Conservation (phyloP, 2,329 filamentous ascomycete species). For the Penicillium nordicum region DNA sequence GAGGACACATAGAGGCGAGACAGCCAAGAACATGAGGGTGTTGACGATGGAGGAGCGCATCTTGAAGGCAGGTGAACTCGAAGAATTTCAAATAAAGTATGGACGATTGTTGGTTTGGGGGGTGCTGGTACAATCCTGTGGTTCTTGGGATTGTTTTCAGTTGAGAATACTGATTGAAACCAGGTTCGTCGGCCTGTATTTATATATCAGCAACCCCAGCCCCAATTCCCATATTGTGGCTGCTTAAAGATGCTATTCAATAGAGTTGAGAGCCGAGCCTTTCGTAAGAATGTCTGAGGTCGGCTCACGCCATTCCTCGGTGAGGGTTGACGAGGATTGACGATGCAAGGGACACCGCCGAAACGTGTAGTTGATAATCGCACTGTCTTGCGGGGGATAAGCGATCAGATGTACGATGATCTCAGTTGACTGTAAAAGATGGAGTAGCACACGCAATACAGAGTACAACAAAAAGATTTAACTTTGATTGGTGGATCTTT, state of each 20-base stretch:
- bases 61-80: background rate
- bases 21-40: constrained; percentile 20
- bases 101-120: background rate
- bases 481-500: constrained; percentile 3
- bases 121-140: background rate
- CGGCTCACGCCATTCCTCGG: background rate
- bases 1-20: constrained; percentile 20
- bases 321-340: constrained; percentile 6
- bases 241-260: background rate
- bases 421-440: constrained; percentile 3
- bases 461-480: background rate
- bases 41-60: constrained; percentile 23
- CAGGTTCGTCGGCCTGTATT: constrained; percentile 12
- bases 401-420: constrained; percentile 14
- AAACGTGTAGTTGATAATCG: constrained; percentile 18
- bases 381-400: constrained; percentile 16
- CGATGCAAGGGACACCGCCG: constrained; percentile 18
- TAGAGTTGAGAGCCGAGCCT: background rate
- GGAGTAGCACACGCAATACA: constrained; percentile 7
- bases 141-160: constrained; percentile 8
- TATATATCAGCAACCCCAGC: constrained; percentile 12
- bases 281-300: constrained; percentile 12
- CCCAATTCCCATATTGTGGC: constrained; percentile 9
- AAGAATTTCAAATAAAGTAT: background rate
- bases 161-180: constrained; percentile 11